These are phyloP conservation scores for Cladophialophora immunda DNA, from an alignment of 2,329 filamentous ascomycete species.

Conservation along the genomic window DNA sequence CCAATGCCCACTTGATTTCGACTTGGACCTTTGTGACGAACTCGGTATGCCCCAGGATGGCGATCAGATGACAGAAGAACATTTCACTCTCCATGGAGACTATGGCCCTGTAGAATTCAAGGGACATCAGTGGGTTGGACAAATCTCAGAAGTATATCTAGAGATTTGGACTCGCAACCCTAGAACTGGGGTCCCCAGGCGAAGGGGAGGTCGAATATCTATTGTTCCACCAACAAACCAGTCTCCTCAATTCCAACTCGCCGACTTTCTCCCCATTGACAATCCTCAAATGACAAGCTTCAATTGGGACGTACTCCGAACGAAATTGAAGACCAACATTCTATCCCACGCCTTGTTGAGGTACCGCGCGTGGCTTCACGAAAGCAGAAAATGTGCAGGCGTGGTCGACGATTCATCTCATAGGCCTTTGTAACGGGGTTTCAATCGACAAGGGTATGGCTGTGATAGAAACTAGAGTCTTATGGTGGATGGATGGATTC, in stretches of 20 bases:
- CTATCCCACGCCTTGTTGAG: slow-evolving; percentile 1
- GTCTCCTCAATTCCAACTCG: slow-evolving; percentile 21
- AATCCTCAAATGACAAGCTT: slow-evolving; percentile 18
- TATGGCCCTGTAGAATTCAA: slow-evolving; percentile 14
- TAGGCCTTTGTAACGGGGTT: neutral
- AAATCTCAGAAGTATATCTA: slow-evolving; percentile 15
- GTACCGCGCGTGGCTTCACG: neutral
- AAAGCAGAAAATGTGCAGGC: neutral
- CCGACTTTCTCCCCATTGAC: slow-evolving; percentile 14
- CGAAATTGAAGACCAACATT: slow-evolving; percentile 2
- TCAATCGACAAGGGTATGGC: neutral
- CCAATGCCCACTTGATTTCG: slow-evolving; percentile 5
- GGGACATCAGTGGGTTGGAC: slow-evolving; percentile 18
- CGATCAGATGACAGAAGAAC: neutral
- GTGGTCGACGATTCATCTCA: neutral
- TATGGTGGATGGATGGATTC: no score
- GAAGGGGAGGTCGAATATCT: slow-evolving; percentile 7
- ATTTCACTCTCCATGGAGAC: slow-evolving; percentile 11
- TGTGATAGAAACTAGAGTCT: no score
- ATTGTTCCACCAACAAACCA: neutral
- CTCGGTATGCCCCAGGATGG: neutral
- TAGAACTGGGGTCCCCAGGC: neutral
- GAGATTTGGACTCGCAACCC: slow-evolving; percentile 18
- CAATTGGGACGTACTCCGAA: slow-evolving; percentile 17
- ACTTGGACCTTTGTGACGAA: neutral